A percentile compares a stretch with the other conserved stretches of the same genome.
phyloP scores from a whole-genome alignment of 1,139 yeast species.

The Hemisphaericaspora xylofermentans region DNA sequence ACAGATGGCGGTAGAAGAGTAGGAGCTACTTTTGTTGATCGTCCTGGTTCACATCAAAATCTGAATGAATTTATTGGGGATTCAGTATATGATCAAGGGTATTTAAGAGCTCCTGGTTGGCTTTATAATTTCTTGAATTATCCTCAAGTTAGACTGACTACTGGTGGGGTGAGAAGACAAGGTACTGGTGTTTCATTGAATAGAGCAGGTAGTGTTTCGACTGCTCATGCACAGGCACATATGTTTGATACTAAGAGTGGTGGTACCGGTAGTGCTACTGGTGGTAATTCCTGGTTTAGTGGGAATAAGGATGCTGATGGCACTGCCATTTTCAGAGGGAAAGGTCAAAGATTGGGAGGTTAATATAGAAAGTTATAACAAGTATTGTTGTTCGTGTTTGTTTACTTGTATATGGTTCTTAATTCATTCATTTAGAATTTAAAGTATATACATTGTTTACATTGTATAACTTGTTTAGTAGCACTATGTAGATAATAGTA shows the following conservation, averaged over 20 bases:
- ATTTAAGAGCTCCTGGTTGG: conserved; percentile 43
- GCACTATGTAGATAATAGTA: no score
- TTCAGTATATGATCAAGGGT: conserved; percentile 43
- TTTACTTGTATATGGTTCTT: no score
- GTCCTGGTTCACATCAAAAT: not conserved
- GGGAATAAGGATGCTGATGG: conserved; percentile 12
- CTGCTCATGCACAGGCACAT: not conserved
- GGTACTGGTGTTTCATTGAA: conserved; percentile 2
- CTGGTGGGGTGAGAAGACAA: conserved; percentile 24
- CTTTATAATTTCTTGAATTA: conserved; percentile 32
- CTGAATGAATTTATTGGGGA: conserved; percentile 27
- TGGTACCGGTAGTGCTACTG: conserved; percentile 3
- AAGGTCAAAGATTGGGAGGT: conserved; percentile 37
- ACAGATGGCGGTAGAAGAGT: conserved; percentile 29
- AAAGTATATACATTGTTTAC: no score
- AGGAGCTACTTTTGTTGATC: conserved; percentile 23
- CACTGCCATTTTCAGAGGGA: conserved; percentile 28
- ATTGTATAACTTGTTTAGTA: no score
- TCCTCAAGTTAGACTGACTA: conserved; percentile 26
- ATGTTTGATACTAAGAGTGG: not conserved
- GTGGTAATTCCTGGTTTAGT: conserved; percentile 21
- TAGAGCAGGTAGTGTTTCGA: not conserved
- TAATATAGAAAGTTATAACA: conserved; percentile 8
- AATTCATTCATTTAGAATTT: no score
- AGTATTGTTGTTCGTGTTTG: not conserved